Evolutionary conservation across 306 rosid genomes (phyloP), one percentile per base, ranked within the genome.

Genomic region (Dalbergia cochinchinensis): DNA sequence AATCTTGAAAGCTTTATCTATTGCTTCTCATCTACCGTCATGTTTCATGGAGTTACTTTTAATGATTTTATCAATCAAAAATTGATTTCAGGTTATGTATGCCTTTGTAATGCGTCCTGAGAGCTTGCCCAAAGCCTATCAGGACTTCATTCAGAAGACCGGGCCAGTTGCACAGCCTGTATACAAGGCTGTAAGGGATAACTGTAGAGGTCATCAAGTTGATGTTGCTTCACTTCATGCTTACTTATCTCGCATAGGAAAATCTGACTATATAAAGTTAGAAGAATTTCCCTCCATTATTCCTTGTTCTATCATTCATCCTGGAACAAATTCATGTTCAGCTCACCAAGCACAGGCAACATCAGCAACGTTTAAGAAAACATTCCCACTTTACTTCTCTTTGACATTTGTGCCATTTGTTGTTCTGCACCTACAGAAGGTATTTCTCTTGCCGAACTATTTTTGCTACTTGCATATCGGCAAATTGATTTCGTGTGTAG

Each of bases 101-200:
- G 80, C 92, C 71, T 95, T 95, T 90, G 99, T 95, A 73, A 95
- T 95, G 99, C 97, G 95, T 71, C 99, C 97, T 47, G 99, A 92
- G 89, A 92, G 95, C 88, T 87, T 95, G 89, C 99, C 97, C 15
- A 92, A 95, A 83, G 64, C 97, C 71, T 95, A 95, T 85, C 94
- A 88, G 72, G 97, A 95, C 35, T 94, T 94, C 69, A 92, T 95
- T 73, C 99, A 92, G 75, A 95, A 92, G 85, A 92, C 97, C 4
- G 99, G 99, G 62, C 99, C 99, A 57, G 97, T 95, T 79, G 94
- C 97, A 31, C 86, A 74, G 86, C 99, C 97, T 12, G 97, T 94
- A 41, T 94, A 94, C 86, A 92, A 89, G 91, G 99, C 97, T 68
- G 90, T 94, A 75, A 88, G 97, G 87, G 97, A 94, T 81, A 78